Base-by-base conservation (phyloP, 1,284 basidiomycete species). In the Testicularia cyperi region DNA sequence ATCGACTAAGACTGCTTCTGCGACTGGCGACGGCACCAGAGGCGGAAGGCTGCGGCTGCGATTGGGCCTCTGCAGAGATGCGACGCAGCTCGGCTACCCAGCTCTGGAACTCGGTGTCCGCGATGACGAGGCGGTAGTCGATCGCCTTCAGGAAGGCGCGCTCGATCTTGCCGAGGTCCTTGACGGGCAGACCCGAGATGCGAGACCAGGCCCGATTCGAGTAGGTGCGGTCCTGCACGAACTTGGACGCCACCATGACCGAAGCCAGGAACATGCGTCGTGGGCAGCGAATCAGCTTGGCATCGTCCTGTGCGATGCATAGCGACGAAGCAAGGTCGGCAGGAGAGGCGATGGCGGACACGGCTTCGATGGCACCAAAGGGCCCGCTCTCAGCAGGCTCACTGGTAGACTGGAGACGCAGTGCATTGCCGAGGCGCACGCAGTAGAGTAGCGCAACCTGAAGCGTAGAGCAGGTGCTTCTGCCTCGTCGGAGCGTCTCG, bases 201-300 rank as follows among this genome's bases (percentile, higher is more conserved):
- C 90, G 90, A 6, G 88, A 85, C 91, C 91, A 95, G 15, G 91
- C 90, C 21, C 65, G 44, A 75, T 95, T 94, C 13, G 88, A 90
- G 71, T 92, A 95, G 42, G 88, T 90, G 44, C 88, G 86, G 72
- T 96, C 92, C 79, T 92, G 90, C 47, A 88, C 84, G 77, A 92
- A 94, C 75, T 96, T 95, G 21, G 87, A 87, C 0, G 91, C 90
- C 32, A 90, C 81, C 55, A 95, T 90, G 26, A 95, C 80, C 0
- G 88, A 85, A 0, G 90, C 90, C 7, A 95, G 80, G 78, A 95
- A 94, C 2, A 90, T 85, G 29, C 90, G 83, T 15, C 90, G 83
- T 2, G 90, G 88, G 72, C 91, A 94, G 8, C 57, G 49, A 18
- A 49, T 29, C 16, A 61, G 35, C 25, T 45, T 32, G 8, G 46